Percentiles rank a stretch among this genome's conserved stretches.
phyloP scores from a whole-genome alignment of 2,329 filamentous ascomycete species.

The Plenodomus biglobosus region DNA sequence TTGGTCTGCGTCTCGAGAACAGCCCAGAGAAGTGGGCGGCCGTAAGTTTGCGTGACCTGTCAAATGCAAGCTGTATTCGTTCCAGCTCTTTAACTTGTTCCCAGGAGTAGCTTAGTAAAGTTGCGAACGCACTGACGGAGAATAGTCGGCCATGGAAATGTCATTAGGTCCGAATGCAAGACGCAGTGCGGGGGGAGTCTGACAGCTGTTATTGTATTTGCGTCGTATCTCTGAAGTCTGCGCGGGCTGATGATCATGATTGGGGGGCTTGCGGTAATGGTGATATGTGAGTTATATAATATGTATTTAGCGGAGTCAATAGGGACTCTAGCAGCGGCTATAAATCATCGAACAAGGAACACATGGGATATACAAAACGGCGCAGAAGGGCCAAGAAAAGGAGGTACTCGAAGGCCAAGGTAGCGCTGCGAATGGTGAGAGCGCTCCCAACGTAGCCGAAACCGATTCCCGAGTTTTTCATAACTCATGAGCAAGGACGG shows the following conservation, averaged over 20 bases:
- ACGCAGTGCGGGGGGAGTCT: neutral
- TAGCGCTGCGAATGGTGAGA: slow-evolving; percentile 6
- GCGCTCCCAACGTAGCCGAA: slow-evolving; percentile 17
- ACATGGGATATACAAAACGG: slow-evolving; percentile 38
- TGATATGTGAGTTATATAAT: slow-evolving; percentile 9
- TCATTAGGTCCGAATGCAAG: neutral
- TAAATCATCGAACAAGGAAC: slow-evolving; percentile 30
- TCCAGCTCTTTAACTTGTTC: too few relatives aligned
- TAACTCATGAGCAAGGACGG: slow-evolving; percentile 19
- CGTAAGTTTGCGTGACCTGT: neutral
- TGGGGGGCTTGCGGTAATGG: neutral
- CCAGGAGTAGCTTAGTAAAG: too few relatives aligned
- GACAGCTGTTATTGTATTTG: neutral
- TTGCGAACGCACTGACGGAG: neutral
- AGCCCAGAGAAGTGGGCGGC: too few relatives aligned
- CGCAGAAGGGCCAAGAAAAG: slow-evolving; percentile 14
- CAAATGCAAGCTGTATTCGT: neutral
- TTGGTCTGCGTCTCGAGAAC: too few relatives aligned
- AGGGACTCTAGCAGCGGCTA: slow-evolving; percentile 25
- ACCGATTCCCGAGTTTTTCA: slow-evolving; percentile 24
- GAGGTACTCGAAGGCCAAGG: slow-evolving; percentile 5
- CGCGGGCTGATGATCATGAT: neutral
- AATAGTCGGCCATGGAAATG: neutral
- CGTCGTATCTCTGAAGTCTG: neutral
- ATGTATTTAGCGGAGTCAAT: slow-evolving; percentile 28